phyloP scores from a whole-genome alignment of 257 asterid species.

The Scutellaria barbata region DNA sequence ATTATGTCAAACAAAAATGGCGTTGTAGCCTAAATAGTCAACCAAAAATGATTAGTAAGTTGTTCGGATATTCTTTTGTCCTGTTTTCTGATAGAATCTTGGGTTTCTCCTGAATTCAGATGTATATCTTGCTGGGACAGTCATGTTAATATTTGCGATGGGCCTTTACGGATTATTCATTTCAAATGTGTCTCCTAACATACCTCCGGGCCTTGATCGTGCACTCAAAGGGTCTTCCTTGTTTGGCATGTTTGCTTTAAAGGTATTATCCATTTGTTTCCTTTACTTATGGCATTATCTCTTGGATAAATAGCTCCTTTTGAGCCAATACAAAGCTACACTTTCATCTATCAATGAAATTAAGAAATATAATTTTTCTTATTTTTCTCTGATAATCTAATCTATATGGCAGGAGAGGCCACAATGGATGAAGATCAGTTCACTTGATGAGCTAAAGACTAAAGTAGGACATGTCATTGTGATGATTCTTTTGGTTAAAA shows the following conservation, averaged over 20 bases:
- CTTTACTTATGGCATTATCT: background rate
- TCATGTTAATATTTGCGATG: slow-evolving; percentile 95
- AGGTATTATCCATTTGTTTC: slow-evolving; percentile 1
- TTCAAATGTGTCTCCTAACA: slow-evolving; percentile 61
- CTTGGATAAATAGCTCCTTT: too few relatives aligned
- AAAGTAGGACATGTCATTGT: slow-evolving; percentile 96
- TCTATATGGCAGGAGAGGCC: slow-evolving; percentile 76
- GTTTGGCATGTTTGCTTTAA: slow-evolving; percentile 51
- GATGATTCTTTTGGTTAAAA: slow-evolving; percentile 96
- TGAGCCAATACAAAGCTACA: too few relatives aligned
- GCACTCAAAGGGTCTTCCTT: slow-evolving; percentile 88
- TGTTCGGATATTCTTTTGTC: background rate
- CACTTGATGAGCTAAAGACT: slow-evolving; percentile 86
- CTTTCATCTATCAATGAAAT: too few relatives aligned
- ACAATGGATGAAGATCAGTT: slow-evolving; percentile 93
- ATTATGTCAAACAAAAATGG: too few relatives aligned
- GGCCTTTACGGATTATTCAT: slow-evolving; percentile 92
- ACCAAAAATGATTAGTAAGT: too few relatives aligned
- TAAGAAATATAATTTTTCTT: too few relatives aligned
- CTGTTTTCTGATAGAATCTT: slow-evolving; percentile 19
- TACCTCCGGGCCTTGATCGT: slow-evolving; percentile 59
- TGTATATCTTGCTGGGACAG: slow-evolving; percentile 79
- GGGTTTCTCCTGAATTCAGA: slow-evolving; percentile 18
- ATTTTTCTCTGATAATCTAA: too few relatives aligned
- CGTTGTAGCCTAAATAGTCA: background rate